Percentiles rank a stretch among this genome's conserved stretches.
Conservation (phyloP, 2,329 filamentous ascomycete genomes). For the Magnaporthiopsis rhizophila region DNA sequence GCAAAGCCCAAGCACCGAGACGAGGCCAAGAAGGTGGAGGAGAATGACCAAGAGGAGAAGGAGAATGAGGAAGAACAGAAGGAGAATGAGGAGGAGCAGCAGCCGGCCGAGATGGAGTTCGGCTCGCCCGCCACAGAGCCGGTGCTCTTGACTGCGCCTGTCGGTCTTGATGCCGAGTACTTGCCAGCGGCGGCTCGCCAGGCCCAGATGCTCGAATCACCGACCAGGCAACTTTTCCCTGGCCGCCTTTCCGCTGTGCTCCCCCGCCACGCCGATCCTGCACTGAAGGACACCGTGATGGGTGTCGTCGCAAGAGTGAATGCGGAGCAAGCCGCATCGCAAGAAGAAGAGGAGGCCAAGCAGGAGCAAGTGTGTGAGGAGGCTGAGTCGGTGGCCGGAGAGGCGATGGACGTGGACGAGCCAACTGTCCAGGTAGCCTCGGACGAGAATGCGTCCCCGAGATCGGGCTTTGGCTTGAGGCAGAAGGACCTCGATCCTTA, state of each 20-base stretch:
- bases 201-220: slow-evolving; percentile 16
- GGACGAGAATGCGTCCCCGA: slow-evolving; percentile 9
- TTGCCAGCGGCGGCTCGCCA: slow-evolving; percentile 5
- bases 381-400: slow-evolving; percentile 9
- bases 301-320: slow-evolving; percentile 1
- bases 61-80: slow-evolving; percentile 7
- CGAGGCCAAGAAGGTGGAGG: slow-evolving; percentile 28
- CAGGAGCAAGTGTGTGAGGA: slow-evolving; percentile 1
- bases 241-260: slow-evolving; percentile 30
- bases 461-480: slow-evolving; percentile 34
- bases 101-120: neutral
- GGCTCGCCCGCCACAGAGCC: neutral
- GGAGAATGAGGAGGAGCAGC: slow-evolving; percentile 10
- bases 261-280: slow-evolving; percentile 22
- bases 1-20: slow-evolving; percentile 22
- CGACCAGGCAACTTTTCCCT: slow-evolving; percentile 23
- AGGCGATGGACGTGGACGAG: slow-evolving; percentile 18
- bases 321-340: too few relatives aligned
- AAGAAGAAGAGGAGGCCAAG: neutral
- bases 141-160: neutral
- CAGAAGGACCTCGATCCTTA: slow-evolving; percentile 38
- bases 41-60: too few relatives aligned
- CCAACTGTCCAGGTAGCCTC: slow-evolving; percentile 9
- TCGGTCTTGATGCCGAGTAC: too few relatives aligned
- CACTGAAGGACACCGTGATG: slow-evolving; percentile 11